Evolutionary conservation across 2,329 filamentous ascomycete genomes (phyloP), one percentile per base, ranked within the genome.

Genomic region (Allantophomopsis cytisporea): DNA sequence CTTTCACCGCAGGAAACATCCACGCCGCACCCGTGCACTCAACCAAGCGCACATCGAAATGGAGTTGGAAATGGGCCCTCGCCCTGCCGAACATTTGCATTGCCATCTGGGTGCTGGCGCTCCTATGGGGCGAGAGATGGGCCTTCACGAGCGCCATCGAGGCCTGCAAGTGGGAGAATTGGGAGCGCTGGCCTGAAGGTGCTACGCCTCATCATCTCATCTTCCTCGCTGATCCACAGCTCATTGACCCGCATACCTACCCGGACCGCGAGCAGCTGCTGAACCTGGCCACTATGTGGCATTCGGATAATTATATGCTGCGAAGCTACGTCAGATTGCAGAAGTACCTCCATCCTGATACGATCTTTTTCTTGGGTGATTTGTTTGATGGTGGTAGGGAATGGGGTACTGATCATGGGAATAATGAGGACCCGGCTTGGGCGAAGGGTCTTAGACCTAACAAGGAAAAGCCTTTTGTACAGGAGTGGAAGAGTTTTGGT

Each of bases 301-400:
- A 94, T 50, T 93, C 88, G 41, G 91, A 98, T 60, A 83, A 86
- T 54, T 98, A 95, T 60, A 73, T 98, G 46, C 77, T 80, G 32
- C 77, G 88, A 33, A 79, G 83, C 7, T 96, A 93, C 57, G 72
- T 68, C n/a, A 71, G 80, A 39, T 70, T 96, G 42, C 86, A 94
- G 53, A 64, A 71, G 14, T 64, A 74, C 14, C 66, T 96, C 12
- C 73, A 74, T n/a, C 91, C 91, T 0, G 86, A 95, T 55, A 88
- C 83, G 13, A 67, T 94, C 1, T 75, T 95, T 54, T 96, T 98
- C 54, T 66, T 98, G 0, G 91, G 91, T 7, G 91, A 98, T 55
- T 65, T 98, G 1, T 95, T 98, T 52, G 91, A 98, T 54, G 91
- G 91, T 4, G 91, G 91, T 7, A 74, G 91, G 48, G 91, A 98